Evolutionary conservation across 768 basidiomycete genomes (phyloP).

Genomic region (Mycena rebaudengoi): DNA sequence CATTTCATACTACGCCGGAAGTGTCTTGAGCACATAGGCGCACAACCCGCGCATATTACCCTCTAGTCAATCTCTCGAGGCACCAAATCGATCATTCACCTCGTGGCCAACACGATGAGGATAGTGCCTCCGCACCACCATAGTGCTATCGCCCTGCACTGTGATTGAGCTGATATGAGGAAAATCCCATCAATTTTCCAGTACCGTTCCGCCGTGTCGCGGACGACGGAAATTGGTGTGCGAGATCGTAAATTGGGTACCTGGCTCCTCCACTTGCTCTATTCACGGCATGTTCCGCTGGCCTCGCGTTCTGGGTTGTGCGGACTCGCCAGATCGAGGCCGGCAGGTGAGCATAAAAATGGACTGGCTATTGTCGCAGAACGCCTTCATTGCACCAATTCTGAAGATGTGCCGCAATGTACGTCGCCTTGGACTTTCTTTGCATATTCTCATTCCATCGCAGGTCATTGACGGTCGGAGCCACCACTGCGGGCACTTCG

Average conservation of each 20-base stretch:
- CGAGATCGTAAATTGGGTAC: conserved; percentile 21
- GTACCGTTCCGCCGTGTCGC: conserved; percentile 1
- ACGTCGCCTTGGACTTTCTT: conserved; percentile 35
- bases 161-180: background rate
- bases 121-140: conserved; percentile 18
- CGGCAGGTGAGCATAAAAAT: conserved; percentile 30
- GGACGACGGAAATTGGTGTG: conserved; percentile 10
- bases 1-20: background rate
- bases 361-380: conserved; percentile 20
- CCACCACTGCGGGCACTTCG: conserved; percentile 79
- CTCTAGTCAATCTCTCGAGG: background rate
- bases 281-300: conserved; percentile 46
- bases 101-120: conserved; percentile 31
- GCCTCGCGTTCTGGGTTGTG: conserved; percentile 47
- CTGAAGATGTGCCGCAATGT: conserved; percentile 79
- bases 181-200: background rate
- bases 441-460: conserved; percentile 9
- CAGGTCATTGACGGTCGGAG: conserved; percentile 83
- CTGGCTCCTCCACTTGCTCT: conserved; percentile 25
- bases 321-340: conserved; percentile 50
- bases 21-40: background rate
- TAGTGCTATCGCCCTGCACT: background rate
- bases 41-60: too few species aligned
- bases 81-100: conserved; percentile 12
- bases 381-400: conserved; percentile 23